A percentile compares a stretch with the other conserved stretches of the same genome.
Conservation (phyloP, 2,329 filamentous ascomycete species). For the Nothophaeocryptopus gaeumannii region DNA sequence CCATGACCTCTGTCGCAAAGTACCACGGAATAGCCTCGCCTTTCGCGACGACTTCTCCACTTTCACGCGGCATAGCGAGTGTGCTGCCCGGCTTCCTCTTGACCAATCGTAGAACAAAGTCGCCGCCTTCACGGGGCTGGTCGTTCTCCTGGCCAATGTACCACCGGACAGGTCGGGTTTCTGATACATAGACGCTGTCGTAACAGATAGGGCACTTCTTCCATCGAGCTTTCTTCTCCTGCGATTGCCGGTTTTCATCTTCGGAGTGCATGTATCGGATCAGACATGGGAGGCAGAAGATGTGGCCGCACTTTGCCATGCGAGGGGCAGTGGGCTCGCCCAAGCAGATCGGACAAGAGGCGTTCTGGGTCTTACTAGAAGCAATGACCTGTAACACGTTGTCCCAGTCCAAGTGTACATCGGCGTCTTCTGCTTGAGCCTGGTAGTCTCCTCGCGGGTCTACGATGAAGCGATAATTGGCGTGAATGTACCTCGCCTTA, state of each 20-base stretch:
- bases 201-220: constrained; percentile 97
- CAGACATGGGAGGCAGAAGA: constrained; percentile 90
- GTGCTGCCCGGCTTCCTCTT: constrained; percentile 77
- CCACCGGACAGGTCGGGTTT: constrained; percentile 85
- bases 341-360: constrained; percentile 91
- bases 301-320: constrained; percentile 96
- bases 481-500: constrained; percentile 88
- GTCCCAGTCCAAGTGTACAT: constrained; percentile 86
- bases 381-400: constrained; percentile 88
- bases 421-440: constrained; percentile 77
- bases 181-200: constrained; percentile 87
- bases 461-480: constrained; percentile 96
- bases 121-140: constrained; percentile 75
- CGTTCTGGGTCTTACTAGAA: constrained; percentile 80
- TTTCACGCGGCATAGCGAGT: constrained; percentile 81
- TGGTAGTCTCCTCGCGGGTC: constrained; percentile 76
- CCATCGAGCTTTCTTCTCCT: constrained; percentile 72
- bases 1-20: constrained; percentile 86
- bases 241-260: constrained; percentile 62
- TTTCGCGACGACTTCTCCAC: constrained; percentile 65
- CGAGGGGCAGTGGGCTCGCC: constrained; percentile 88
- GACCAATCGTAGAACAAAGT: constrained; percentile 85
- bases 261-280: constrained; percentile 93
- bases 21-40: constrained; percentile 89
- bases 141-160: constrained; percentile 84